Evolutionary conservation across 2,329 filamentous ascomycete genomes (phyloP).

Genomic region (Dryadomyces sulphureus): DNA sequence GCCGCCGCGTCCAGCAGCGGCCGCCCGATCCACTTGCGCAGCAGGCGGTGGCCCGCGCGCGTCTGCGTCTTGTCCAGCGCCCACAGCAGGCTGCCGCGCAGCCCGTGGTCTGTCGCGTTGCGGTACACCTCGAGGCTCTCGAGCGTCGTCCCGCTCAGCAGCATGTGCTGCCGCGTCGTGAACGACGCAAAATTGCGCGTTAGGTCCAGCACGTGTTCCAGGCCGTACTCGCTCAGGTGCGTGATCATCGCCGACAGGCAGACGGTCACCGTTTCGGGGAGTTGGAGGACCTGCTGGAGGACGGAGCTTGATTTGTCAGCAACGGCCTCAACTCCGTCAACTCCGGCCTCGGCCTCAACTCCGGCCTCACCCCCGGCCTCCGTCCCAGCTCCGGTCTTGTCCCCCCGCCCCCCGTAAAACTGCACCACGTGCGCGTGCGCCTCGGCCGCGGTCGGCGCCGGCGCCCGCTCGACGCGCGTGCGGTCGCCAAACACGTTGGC

Average conservation of each 20-base stretch:
- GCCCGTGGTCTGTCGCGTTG: conserved; percentile 75
- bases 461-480: conserved; percentile 68
- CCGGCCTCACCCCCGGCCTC: conserved; percentile 49
- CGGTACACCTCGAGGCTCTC: conserved; percentile 92
- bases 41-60: conserved; percentile 70
- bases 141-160: conserved; percentile 86
- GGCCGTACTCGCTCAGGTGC: conserved; percentile 78
- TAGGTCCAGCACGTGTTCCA: conserved; percentile 89
- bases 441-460: conserved; percentile 68
- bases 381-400: too few species aligned
- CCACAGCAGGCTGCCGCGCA: conserved; percentile 89
- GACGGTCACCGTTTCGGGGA: conserved; percentile 75
- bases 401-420: conserved; percentile 58
- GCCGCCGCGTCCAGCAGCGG: conserved; percentile 63
- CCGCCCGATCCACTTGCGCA: conserved; percentile 90
- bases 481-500: conserved; percentile 87
- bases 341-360: conserved; percentile 35
- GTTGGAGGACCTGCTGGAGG: conserved; percentile 70
- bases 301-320: conserved; percentile 39
- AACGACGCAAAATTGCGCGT: conserved; percentile 97
- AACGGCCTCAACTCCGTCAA: conserved; percentile 35
- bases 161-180: conserved; percentile 86
- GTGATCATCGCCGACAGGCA: conserved; percentile 95
- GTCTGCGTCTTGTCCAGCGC: conserved; percentile 85
- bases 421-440: conserved; percentile 78